Evolutionary conservation across 441 rosid species (phyloP), one percentile per base, ranked within the genome.

Genomic region (Isatis lusitanica): DNA sequence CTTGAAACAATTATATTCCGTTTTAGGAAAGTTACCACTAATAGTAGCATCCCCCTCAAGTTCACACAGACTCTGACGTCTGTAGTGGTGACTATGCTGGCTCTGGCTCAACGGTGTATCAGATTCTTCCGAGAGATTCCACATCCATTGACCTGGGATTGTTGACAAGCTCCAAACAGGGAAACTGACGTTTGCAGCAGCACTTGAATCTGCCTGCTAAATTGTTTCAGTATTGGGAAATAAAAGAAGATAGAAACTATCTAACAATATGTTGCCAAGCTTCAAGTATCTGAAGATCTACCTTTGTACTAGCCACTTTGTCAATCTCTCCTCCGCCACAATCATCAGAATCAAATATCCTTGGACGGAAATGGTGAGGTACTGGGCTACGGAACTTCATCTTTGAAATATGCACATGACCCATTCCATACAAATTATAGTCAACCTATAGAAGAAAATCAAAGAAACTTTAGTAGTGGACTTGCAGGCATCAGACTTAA

Each of bases 351-450:
- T 33, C 71, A 75, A 82, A 80, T 68, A 66, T 84, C 76, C 85
- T 85, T 11, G 73, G 70, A 73, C 55, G 72, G 67, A 79, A 83
- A 74, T 50, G 74, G 82, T 62, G 85, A 18, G 99, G 99, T 38
- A 91, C 75, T 61, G 97, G 97, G 75, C 79, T 74, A 57, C 99
- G 98, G 53, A 96, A 96, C 83, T 88, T 96, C 82, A 93, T 83
- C 79, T 83, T 89, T 53, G 89, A 87, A 66, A 93, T 74, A 84
- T 96, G 99, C 51, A 93, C 70, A 80, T 85, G 92, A 77, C 97
- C 94, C 99, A 96, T 96, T 79, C 99, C 98, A 82, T 86, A 89
- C 79, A 96, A 85, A 85, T 91, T 96, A 79, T 83, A 87, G 84
- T 96, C 98, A 63, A 96, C 85, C 99, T 95, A 79, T 43, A 63